These are phyloP conservation scores for Tetracladium maxilliforme DNA, from an alignment of 2,329 filamentous ascomycete genomes.

Conservation along the genomic window DNA sequence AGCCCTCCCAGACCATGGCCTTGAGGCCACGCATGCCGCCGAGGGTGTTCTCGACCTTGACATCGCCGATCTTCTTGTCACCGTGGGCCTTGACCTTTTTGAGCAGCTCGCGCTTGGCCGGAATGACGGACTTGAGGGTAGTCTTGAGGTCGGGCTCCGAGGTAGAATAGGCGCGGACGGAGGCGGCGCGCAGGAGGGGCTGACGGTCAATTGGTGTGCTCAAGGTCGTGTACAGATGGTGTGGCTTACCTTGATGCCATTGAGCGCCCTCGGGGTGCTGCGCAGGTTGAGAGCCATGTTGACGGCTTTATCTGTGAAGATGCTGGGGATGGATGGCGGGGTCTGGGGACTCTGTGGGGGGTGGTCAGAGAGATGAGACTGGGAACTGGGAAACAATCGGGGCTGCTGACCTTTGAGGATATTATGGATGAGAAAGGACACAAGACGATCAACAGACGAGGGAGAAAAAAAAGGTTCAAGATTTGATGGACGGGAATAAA, in stretches of 20 bases:
- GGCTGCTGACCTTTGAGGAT: too few relatives aligned
- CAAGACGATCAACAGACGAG: too few relatives aligned
- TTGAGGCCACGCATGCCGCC: conserved; percentile 97
- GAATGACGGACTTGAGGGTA: conserved; percentile 70
- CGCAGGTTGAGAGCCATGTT: conserved; percentile 54
- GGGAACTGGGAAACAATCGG: too few relatives aligned
- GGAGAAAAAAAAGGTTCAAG: too few relatives aligned
- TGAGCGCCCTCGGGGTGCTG: conserved; percentile 45
- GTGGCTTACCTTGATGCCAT: conserved; percentile 43
- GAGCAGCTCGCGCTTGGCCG: conserved; percentile 82
- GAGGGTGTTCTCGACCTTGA: conserved; percentile 87
- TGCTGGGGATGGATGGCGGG: conserved; percentile 6
- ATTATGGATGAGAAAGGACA: too few relatives aligned
- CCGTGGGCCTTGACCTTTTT: conserved; percentile 84
- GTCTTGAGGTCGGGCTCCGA: conserved; percentile 83
- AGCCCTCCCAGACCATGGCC: conserved; percentile 98
- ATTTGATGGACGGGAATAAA: too few relatives aligned
- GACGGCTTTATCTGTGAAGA: too few relatives aligned
- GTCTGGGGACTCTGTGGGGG: too few relatives aligned
- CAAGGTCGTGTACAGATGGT: conserved; percentile 6
- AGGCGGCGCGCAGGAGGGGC: conserved; percentile 13
- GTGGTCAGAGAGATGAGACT: too few relatives aligned
- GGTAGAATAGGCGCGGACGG: conserved; percentile 50
- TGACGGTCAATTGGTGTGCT: conserved; percentile 8
- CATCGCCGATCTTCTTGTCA: conserved; percentile 73